Conservation (phyloP, 495 filamentous ascomycete genomes). For the Aspergillus sclerotiicarbonarius region DNA sequence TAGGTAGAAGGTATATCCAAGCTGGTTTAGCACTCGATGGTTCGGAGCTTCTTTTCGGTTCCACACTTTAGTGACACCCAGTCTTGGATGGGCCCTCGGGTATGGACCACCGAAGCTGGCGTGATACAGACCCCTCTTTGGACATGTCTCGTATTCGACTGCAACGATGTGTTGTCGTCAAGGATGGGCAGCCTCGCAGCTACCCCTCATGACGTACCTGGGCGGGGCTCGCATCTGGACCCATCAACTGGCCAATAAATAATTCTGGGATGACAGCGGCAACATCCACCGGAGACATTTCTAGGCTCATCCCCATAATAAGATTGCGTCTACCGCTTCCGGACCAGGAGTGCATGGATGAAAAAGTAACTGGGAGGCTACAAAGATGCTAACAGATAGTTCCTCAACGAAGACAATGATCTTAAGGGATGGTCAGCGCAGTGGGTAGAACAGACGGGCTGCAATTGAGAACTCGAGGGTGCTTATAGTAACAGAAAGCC, state of each 20-base stretch:
- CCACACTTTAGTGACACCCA: no score
- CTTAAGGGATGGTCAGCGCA: no score
- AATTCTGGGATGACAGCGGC: background rate
- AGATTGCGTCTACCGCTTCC: no score
- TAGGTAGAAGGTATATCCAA: no score
- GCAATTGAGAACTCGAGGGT: background rate
- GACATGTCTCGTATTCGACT: no score
- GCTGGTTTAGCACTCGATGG: no score
- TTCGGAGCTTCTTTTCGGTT: no score
- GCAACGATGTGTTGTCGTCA: background rate
- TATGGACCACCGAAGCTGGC: no score
- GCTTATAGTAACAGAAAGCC: conserved; percentile 9
- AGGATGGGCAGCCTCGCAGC: background rate
- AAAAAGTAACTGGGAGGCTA: background rate
- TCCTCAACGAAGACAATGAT: background rate
- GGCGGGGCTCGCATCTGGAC: background rate
- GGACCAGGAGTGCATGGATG: no score
- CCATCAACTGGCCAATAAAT: background rate
- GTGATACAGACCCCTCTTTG: no score
- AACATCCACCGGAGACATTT: background rate
- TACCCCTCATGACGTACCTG: background rate
- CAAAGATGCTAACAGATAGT: background rate
- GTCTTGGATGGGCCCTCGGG: no score
- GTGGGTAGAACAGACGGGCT: background rate
- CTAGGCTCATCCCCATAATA: no score